Base-by-base conservation (phyloP, 805 yeast species). In the Candida boleticola region DNA sequence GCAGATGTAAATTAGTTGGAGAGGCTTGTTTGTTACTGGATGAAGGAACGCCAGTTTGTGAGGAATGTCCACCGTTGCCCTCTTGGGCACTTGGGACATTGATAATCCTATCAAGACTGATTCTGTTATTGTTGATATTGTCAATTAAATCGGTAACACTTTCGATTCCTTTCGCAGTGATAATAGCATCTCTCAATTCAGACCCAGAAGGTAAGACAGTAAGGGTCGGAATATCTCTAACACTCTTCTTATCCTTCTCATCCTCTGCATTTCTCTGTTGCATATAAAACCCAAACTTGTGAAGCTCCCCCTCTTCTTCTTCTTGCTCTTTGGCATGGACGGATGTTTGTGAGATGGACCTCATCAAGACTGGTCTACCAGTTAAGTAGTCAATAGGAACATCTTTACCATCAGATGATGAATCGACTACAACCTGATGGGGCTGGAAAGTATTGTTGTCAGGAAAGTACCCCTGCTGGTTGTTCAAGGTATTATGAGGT, bases 291-390 rank as follows among this genome's bases (percentile, higher is more conserved):
- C 95, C 95, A 82, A 89, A 81, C 64, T 85, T 81, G 61, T 87
- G 96, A 49, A 89, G 75, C 55, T 86, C 95, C 53, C 97, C 97
- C 68, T 89, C 97, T 58, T 89, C 97, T 46, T 82, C 82, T 57
- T 89, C 96, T 60, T 85, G 88, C 48, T 77, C 78, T 59, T 79
- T 83, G 13, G 89, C 88, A 54, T 85, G 80, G 9, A 76, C 52
- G 7, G 86, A 75, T 1, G 85, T 82, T 48, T 79, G 84, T 0
- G 88, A 81, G 4, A 77, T 65, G 4, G 82, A 78, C 50, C 83
- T 72, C 62, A 81, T 74, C 47, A 83, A 64, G 17, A 85, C 81
- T 1, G 90, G 88, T 49, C 81, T 69, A 36, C 93, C 93, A 0
- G 92, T 85, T 21, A 74, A 65, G 44, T 79, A 73, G 64, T 85